A percentile compares a stretch with the other conserved stretches of the same genome.
Conservation (phyloP, 495 filamentous ascomycete species). For the Penicillium taxi region DNA sequence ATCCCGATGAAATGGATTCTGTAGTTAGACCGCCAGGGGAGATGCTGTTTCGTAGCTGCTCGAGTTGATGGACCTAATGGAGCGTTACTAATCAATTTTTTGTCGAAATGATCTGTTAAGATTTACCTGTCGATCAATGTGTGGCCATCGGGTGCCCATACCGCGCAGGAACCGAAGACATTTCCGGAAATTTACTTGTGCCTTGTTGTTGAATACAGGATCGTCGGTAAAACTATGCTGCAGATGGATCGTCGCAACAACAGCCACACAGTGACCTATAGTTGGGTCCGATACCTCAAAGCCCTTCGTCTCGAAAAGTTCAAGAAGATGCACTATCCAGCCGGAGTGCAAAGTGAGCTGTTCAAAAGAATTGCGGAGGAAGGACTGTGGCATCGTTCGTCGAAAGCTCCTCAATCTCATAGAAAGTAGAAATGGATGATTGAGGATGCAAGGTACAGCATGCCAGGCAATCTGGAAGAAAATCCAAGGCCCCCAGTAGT, state of each 20-base stretch:
- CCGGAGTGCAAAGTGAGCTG: constrained; percentile 25
- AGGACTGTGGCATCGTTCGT: constrained; percentile 31
- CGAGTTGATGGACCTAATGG: constrained; percentile 16
- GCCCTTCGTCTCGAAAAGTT: constrained; percentile 20
- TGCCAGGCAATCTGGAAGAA: constrained; percentile 37
- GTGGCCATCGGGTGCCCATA: constrained; percentile 23
- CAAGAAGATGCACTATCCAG: constrained; percentile 28
- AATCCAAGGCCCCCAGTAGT: constrained; percentile 30
- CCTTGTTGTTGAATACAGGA: constrained; percentile 22
- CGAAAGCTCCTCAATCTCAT: constrained; percentile 34
- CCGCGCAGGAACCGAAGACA: constrained; percentile 22
- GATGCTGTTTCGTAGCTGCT: constrained; percentile 25
- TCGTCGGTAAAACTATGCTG: constrained; percentile 34
- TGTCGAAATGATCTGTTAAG: neutral
- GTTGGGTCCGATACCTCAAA: constrained; percentile 31
- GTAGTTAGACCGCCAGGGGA: constrained; percentile 14
- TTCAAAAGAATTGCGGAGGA: constrained; percentile 31
- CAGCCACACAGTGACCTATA: constrained; percentile 25
- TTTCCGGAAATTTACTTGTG: constrained; percentile 23
- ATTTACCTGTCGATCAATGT: constrained; percentile 22
- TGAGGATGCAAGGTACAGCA: constrained; percentile 35
- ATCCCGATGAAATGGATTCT: neutral
- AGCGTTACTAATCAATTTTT: neutral
- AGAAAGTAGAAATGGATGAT: constrained; percentile 38
- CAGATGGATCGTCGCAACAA: constrained; percentile 29